Conservation (phyloP, 1,284 basidiomycete genomes). For the Cryptococcus deneoformans region DNA sequence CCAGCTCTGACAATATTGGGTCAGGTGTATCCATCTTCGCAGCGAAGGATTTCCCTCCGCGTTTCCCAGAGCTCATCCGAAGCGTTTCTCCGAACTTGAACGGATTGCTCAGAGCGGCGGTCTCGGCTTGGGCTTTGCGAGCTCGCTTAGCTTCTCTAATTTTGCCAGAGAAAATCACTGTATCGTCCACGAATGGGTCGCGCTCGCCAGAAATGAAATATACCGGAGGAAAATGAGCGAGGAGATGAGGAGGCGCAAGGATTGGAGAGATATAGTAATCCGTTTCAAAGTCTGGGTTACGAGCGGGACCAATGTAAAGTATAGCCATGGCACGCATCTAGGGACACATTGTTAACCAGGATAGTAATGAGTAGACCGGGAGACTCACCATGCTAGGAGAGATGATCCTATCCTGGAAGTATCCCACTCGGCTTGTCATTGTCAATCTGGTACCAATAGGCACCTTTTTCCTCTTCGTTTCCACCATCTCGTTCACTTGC, state of each 20-base stretch:
- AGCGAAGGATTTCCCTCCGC: background rate
- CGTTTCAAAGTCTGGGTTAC: conserved; percentile 86
- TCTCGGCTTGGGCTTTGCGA: conserved; percentile 61
- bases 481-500: conserved; percentile 21
- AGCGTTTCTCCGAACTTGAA: conserved; percentile 50
- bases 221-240: conserved; percentile 90
- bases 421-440: conserved; percentile 93
- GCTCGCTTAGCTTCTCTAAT: conserved; percentile 87
- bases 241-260: conserved; percentile 73
- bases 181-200: conserved; percentile 95
- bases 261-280: conserved; percentile 96
- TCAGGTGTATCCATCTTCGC: conserved; percentile 39
- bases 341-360: conserved; percentile 1
- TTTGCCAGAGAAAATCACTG: conserved; percentile 87
- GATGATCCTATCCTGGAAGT: conserved; percentile 88
- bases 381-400: conserved; percentile 81
- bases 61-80: conserved; percentile 50
- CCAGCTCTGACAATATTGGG: conserved; percentile 62
- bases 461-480: conserved; percentile 37
- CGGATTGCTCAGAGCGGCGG: conserved; percentile 25
- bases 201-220: conserved; percentile 93
- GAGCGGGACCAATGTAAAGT: conserved; percentile 88
- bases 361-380: background rate
- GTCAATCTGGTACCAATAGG: conserved; percentile 81
- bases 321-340: conserved; percentile 99